phyloP scores from a whole-genome alignment of 257 asterid genomes.

The Scutellaria barbata region DNA sequence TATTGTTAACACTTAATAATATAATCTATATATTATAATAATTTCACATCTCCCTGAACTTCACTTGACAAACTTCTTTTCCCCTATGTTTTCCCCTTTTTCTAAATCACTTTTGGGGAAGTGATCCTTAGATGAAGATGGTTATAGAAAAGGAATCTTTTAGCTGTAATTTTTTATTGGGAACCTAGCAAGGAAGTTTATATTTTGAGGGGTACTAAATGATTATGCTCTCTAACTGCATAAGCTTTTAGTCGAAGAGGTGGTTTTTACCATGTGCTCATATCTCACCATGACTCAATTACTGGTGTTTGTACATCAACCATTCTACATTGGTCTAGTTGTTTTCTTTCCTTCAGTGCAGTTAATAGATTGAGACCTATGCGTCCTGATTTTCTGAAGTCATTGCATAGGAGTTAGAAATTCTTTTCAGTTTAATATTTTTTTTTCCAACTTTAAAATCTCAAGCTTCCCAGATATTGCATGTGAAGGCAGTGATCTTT shows the following conservation, averaged over 20 bases:
- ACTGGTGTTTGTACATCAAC: too few relatives aligned
- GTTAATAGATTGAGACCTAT: too few relatives aligned
- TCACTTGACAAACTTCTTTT: background rate
- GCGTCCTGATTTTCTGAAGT: too few relatives aligned
- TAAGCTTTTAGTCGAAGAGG: too few relatives aligned
- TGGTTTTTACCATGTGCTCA: too few relatives aligned
- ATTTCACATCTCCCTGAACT: background rate
- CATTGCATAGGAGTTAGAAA: too few relatives aligned
- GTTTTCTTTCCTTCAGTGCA: too few relatives aligned
- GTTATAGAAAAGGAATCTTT: background rate
- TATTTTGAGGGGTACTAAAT: too few relatives aligned
- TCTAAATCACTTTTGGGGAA: background rate
- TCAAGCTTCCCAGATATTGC: conserved; percentile 18
- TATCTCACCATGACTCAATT: too few relatives aligned
- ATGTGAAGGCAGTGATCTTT: background rate
- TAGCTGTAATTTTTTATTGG: background rate
- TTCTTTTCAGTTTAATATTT: background rate
- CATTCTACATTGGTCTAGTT: too few relatives aligned
- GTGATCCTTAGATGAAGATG: background rate
- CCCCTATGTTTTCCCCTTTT: background rate
- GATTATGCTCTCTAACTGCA: too few relatives aligned
- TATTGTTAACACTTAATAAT: background rate
- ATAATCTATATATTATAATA: background rate
- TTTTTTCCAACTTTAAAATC: background rate
- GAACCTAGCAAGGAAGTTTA: too few relatives aligned